Percentiles rank a stretch among this genome's conserved stretches.
Evolutionary conservation across 2,329 filamentous ascomycete species (phyloP).

Genomic region (Pseudogymnoascus sp.): DNA sequence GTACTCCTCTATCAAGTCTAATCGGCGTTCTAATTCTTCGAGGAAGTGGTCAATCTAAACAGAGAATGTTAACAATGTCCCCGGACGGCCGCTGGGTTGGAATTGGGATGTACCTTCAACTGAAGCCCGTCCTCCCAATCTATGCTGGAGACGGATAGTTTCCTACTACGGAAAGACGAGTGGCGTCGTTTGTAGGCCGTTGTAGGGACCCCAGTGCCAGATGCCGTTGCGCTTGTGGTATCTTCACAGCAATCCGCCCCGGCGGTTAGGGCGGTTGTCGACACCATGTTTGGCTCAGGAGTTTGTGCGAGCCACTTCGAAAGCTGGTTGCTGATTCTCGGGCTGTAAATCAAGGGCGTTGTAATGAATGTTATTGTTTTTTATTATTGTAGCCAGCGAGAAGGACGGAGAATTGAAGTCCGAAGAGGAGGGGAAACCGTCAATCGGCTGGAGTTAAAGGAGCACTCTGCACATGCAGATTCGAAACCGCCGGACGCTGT

Average conservation of each 20-base stretch:
- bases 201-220: constrained; percentile 18
- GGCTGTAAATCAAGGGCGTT: not conserved
- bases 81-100: not conserved
- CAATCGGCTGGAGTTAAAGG: constrained; percentile 4
- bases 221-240: constrained; percentile 17
- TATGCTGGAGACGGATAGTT: constrained; percentile 51
- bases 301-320: not conserved
- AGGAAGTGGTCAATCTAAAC: constrained; percentile 68
- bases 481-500: constrained; percentile 3
- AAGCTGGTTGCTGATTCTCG: not conserved
- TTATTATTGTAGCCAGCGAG: not conserved
- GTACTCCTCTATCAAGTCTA: constrained; percentile 84
- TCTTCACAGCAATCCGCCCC: constrained; percentile 27
- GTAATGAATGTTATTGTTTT: not conserved
- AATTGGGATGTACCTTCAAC: constrained; percentile 39
- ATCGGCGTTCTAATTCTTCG: constrained; percentile 71
- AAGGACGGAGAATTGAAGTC: not conserved
- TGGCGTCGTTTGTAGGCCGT: constrained; percentile 36
- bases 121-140: constrained; percentile 54
- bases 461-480: not conserved
- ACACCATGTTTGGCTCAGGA: not conserved
- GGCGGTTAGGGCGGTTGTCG: constrained; percentile 1
- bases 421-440: constrained; percentile 2
- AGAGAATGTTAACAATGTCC: constrained; percentile 12
- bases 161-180: constrained; percentile 47